A percentile compares a stretch with the other conserved stretches of the same genome.
Evolutionary conservation across 192 early-diverging fungal genomes (phyloP).

Genomic region (Linnemannia exigua): DNA sequence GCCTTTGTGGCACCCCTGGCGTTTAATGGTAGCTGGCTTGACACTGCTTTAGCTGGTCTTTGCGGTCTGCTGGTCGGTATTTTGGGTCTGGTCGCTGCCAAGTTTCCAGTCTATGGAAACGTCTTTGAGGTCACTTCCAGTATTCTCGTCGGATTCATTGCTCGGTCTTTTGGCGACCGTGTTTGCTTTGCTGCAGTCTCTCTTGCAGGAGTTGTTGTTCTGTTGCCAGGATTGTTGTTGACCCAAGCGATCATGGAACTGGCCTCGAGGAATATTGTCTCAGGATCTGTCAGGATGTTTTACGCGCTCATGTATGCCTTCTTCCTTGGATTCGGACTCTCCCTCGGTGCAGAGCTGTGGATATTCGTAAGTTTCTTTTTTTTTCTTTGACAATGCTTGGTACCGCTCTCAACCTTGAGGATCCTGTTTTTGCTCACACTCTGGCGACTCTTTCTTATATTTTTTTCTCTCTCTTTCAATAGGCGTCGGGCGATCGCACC

Average conservation of each 20-base stretch:
- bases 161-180: conserved; percentile 68
- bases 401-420: no score
- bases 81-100: conserved; percentile 73
- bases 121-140: conserved; percentile 80
- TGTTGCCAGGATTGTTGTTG: conserved; percentile 81
- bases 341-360: conserved; percentile 64
- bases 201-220: conserved; percentile 71
- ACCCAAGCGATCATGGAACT: conserved; percentile 92
- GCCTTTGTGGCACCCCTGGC: conserved; percentile 70
- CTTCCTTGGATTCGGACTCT: conserved; percentile 82
- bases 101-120: conserved; percentile 74
- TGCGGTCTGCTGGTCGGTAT: conserved; percentile 68
- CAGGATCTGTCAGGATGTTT: conserved; percentile 87
- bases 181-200: conserved; percentile 76
- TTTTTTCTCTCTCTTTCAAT: not conserved
- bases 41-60: conserved; percentile 59
- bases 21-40: conserved; percentile 68
- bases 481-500: conserved; percentile 15
- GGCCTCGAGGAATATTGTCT: conserved; percentile 88
- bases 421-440: not conserved
- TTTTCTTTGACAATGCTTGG: not conserved
- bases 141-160: conserved; percentile 73
- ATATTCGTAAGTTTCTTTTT: conserved; percentile 30
- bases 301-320: conserved; percentile 85
- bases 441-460: not conserved